A percentile compares a stretch with the other conserved stretches of the same genome.
phyloP scores from a whole-genome alignment of 805 yeast genomes.

The Zygosaccharomyces rouxii region DNA sequence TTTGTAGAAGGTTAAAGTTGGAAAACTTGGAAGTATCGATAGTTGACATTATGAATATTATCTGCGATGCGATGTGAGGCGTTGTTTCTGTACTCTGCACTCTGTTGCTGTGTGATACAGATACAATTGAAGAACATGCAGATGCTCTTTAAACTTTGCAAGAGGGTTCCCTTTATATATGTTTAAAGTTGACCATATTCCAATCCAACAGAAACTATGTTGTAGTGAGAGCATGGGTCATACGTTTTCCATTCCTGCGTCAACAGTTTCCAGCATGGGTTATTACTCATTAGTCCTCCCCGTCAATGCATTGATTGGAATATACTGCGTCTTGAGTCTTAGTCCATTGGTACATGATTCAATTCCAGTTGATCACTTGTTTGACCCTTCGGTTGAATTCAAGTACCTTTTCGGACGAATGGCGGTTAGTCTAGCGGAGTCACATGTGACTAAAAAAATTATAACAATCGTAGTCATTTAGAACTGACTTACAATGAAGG shows the following conservation, averaged over 20 bases:
- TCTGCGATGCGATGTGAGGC: not conserved
- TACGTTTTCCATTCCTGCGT: not conserved
- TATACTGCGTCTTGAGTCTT: not conserved
- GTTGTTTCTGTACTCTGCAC: not conserved
- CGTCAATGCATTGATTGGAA: no score
- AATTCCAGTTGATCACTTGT: not conserved
- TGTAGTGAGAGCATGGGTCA: not conserved
- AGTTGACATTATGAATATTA: slow-evolving; percentile 1
- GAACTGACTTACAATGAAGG: not conserved
- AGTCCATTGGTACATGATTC: not conserved
- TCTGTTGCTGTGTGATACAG: not conserved
- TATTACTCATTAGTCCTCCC: no score
- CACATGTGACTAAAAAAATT: not conserved
- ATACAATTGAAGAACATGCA: not conserved
- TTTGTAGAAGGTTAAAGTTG: slow-evolving; percentile 16
- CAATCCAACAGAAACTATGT: not conserved
- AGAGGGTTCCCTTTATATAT: not conserved
- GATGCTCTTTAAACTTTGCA: not conserved
- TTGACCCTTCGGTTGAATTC: not conserved
- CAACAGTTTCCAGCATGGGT: not conserved
- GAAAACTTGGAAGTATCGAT: slow-evolving; percentile 5
- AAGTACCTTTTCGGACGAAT: slow-evolving; percentile 12
- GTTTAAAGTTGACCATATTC: not conserved
- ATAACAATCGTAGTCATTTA: not conserved
- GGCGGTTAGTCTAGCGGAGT: slow-evolving; percentile 3